Evolutionary conservation across 768 basidiomycete species (phyloP).

Genomic region (Pulveroboletus ravenelii): DNA sequence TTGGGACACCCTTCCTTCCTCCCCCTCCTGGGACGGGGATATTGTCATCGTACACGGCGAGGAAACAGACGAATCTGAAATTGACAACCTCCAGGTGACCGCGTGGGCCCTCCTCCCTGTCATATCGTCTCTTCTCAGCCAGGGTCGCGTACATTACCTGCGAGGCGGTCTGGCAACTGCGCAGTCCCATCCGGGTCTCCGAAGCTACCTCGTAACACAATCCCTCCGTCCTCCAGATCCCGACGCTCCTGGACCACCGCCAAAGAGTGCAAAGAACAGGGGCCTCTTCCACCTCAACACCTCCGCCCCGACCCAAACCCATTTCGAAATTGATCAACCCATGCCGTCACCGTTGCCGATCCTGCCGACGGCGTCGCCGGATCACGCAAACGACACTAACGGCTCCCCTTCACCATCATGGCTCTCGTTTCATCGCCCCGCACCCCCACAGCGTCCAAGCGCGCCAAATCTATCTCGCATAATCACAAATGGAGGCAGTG

Average conservation of each 20-base stretch:
- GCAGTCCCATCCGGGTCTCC: constrained; percentile 52
- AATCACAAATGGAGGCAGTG: constrained; percentile 52
- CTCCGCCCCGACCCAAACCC: constrained; percentile 44
- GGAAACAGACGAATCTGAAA: constrained; percentile 67
- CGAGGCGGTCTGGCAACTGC: constrained; percentile 67
- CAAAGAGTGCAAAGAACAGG: constrained; percentile 33
- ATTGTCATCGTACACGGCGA: constrained; percentile 70
- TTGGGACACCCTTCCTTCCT: constrained; percentile 61
- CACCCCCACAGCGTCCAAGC: constrained; percentile 57
- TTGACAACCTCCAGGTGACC: constrained; percentile 47
- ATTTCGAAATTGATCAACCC: constrained; percentile 54
- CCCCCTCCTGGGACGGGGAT: constrained; percentile 63
- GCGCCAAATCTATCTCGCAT: constrained; percentile 58
- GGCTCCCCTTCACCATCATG: constrained; percentile 69
- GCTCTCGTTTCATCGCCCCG: constrained; percentile 45
- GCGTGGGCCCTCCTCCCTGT: constrained; percentile 71
- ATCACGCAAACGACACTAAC: constrained; percentile 38
- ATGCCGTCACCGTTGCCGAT: constrained; percentile 50
- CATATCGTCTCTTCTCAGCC: constrained; percentile 52
- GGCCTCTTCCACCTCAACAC: constrained; percentile 73
- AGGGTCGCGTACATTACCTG: constrained; percentile 60
- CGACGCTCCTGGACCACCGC: constrained; percentile 10
- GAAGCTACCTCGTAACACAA: constrained; percentile 41
- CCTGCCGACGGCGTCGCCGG: constrained; percentile 45
- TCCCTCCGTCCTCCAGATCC: constrained; percentile 14